Evolutionary conservation across 164 flowering plant species (phyloP).

Genomic region (Aristolochia contorta): DNA sequence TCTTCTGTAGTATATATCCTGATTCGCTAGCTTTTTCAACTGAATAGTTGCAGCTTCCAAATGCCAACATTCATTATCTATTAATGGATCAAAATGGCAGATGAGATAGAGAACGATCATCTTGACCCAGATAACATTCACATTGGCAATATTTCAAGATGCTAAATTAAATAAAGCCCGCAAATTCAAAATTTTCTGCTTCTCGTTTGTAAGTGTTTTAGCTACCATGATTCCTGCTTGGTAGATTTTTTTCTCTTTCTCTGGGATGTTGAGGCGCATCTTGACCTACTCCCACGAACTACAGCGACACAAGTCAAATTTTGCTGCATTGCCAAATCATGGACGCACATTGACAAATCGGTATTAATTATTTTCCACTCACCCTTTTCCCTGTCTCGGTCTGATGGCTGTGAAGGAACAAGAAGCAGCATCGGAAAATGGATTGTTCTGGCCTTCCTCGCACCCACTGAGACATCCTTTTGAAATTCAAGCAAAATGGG

Average conservation of each 20-base stretch:
- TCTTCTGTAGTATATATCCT: too few relatives aligned
- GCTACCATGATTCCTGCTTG: too few relatives aligned
- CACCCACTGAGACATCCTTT: conserved; percentile 6
- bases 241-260: neutral
- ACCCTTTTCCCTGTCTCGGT: conserved; percentile 2
- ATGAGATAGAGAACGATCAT: too few relatives aligned
- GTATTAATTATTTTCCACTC: too few relatives aligned
- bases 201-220: neutral
- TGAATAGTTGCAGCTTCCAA: too few relatives aligned
- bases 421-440: conserved; percentile 13
- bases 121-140: too few relatives aligned
- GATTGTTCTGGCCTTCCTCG: conserved; percentile 1
- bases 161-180: too few relatives aligned
- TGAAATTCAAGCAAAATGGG: conserved; percentile 8
- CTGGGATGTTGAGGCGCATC: neutral
- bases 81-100: too few relatives aligned
- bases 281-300: neutral
- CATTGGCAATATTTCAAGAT: too few relatives aligned
- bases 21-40: too few relatives aligned
- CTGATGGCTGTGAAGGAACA: conserved; percentile 16
- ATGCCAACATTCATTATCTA: too few relatives aligned
- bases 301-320: conserved; percentile 16
- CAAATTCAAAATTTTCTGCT: too few relatives aligned
- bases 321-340: conserved; percentile 16
- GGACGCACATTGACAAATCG: neutral